These are phyloP conservation scores for Arthrobotrys conoides DNA, from an alignment of 2,329 filamentous ascomycete genomes.

Conservation along the genomic window DNA sequence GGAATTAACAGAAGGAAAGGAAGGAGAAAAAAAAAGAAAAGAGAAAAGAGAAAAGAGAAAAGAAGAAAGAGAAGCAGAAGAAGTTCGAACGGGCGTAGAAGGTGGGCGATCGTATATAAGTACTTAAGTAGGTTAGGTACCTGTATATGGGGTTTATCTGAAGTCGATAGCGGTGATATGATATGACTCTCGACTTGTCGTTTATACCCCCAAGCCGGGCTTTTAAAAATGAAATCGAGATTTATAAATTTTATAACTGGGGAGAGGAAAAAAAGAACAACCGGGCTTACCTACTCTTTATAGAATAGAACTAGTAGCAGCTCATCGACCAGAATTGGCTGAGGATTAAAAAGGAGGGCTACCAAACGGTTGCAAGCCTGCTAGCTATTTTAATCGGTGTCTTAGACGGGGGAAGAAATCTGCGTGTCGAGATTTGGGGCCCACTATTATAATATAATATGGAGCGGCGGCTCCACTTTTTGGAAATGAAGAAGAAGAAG, in stretches of 20 bases:
- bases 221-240: conserved; percentile 53
- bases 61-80: not conserved
- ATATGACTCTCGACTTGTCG: not conserved
- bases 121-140: no score
- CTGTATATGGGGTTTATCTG: no score
- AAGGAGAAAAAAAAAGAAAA: not conserved
- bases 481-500: conserved; percentile 55
- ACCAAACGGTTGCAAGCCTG: conserved; percentile 48
- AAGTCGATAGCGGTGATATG: not conserved
- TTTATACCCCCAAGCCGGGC: conserved; percentile 20
- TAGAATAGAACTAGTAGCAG: conserved; percentile 55
- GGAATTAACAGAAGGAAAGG: no score
- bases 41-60: not conserved
- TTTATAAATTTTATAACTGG: conserved; percentile 59
- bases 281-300: conserved; percentile 60
- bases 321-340: conserved; percentile 43
- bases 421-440: conserved; percentile 60
- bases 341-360: conserved; percentile 51
- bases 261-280: conserved; percentile 32
- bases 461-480: conserved; percentile 59
- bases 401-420: conserved; percentile 53
- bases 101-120: not conserved
- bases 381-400: conserved; percentile 56
- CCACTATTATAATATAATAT: conserved; percentile 59
- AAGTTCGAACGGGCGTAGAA: not conserved